Evolutionary conservation across 305 asterid genomes (phyloP).

Genomic region (Solanum hybrid): DNA sequence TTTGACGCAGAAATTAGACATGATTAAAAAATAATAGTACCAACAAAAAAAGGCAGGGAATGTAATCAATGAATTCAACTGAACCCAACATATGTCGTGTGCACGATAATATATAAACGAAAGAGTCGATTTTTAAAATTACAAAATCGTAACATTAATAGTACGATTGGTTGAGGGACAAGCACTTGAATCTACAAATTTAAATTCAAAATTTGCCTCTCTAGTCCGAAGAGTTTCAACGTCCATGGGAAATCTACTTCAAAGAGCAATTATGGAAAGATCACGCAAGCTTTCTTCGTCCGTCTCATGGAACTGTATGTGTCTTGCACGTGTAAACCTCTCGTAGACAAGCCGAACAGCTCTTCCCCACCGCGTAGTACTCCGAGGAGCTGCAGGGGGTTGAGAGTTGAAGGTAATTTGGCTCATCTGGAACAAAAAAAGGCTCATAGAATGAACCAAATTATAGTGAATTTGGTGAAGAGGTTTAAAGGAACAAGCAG

Average conservation of each 20-base stretch:
- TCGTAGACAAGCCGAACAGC: conserved; percentile 38
- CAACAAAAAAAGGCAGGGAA: no score
- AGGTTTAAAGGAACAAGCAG: conserved; percentile 29
- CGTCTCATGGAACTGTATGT: conserved; percentile 10
- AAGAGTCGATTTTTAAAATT: no score
- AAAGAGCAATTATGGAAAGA: conserved; percentile 47
- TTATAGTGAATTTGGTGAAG: conserved; percentile 22
- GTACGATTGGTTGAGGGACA: no score
- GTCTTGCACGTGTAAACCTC: conserved; percentile 27
- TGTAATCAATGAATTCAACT: no score
- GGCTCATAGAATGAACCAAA: conserved; percentile 16
- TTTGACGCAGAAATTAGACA: no score
- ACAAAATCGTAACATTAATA: no score
- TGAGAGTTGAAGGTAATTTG: conserved; percentile 27
- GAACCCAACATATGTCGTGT: no score
- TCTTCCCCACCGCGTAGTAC: conserved; percentile 40
- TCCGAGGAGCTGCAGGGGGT: not conserved
- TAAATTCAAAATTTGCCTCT: no score
- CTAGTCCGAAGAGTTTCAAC: no score
- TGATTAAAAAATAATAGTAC: no score
- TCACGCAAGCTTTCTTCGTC: conserved; percentile 44
- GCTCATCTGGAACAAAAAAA: conserved; percentile 51
- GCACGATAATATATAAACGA: no score
- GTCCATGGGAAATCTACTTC: not conserved
- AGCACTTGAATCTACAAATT: no score